Base-by-base conservation (phyloP, 495 filamentous ascomycete genomes). In the Lasiosphaeria ovina region DNA sequence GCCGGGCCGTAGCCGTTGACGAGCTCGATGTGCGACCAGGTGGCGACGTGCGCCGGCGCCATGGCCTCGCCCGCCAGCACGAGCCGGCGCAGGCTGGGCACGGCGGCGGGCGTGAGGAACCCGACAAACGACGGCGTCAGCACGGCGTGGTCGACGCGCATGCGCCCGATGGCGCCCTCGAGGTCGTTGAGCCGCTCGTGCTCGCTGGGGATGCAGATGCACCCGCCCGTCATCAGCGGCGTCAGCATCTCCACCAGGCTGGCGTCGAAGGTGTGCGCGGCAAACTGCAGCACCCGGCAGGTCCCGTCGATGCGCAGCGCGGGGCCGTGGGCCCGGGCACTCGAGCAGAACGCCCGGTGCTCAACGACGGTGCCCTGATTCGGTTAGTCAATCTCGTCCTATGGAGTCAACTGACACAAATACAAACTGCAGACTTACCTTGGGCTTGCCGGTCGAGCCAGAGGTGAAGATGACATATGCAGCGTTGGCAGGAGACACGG, bases 251-350 rank as follows among this genome's bases (percentile, higher is more conserved):
- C 83, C 1, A 78, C 58, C 6, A 85, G 66, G 45, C 77, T 79
- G 12, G 78, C 76, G 58, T 89, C 86, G 36, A 87, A 89, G 0
- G 81, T 82, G 61, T 83, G 83, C 32, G 82, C 79, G 3, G 84
- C 79, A 55, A 83, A 87, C 58, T 89, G 82, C 11, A 88, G 62
- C 1, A 81, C 74, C 6, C 81, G 64, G 8, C 77, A 77, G 1
- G 55, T 54, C 0, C 68, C 54, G 40, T 73, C 60, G 57, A 83
- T 73, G 17, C 69, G 59, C 5, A 83, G 58, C 0, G 67, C 62
- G 3, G 62, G 60, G 3, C 66, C 72, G 60, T 81, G 77, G 1
- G 70, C 71, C 14, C 71, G 60, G 3, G 76, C 73, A 45, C 66
- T 75, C 31, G 73, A 71, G 38, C 67, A 71, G 34, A 80, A 66